Base-by-base conservation (phyloP, 371 early-diverging fungal genomes). In the Apophysomyces sp. region DNA sequence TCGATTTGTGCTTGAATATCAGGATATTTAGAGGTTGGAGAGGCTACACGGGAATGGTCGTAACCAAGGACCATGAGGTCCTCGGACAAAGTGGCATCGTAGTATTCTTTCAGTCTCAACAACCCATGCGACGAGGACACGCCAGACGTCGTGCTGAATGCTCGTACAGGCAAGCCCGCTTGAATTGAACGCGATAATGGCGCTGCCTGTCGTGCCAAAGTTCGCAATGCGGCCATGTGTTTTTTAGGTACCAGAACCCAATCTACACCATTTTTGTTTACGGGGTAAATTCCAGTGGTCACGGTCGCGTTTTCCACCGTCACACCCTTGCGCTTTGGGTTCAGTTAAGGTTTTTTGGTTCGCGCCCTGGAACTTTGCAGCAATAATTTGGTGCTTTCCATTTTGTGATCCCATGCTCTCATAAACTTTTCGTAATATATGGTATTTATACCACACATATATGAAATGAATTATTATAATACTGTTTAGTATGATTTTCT, bases 41-140 rank as follows among this genome's bases (percentile, higher is more conserved):
- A 75, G 11, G 78, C 72, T 44, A 73, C 77, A 57, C 80, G 76
- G 34, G 80, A 71, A 69, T 96, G 95, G 69, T 88, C 85, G 77
- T 96, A 96, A 4, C 86, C 80, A 31, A 95, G 66, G 40, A 92
- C 82, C 85, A 93, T 85, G 21, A 97, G 71, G 67, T 96, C 95
- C 69, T 94, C 93, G 32, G 88, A 83, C 63, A 97, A 65, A 12
- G 92, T 90, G 61, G 81, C 81, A 71, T 89, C 84, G 75, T 92
- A 95, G 70, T 90, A 89, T 73, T 92, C 92, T 64, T 86, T 88
- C 27, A 97, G 83, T 34, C 97, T 86, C 52, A 75, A 60, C 49
- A 89, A 79, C 27, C 84, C 83, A 40, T 76, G 81, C 29, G 81
- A 80, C 39, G 68, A 66, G 26, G 67, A 40, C 16, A 73, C 70